Evolutionary conservation across 2,329 filamentous ascomycete genomes (phyloP).

Genomic region (Ophiocordyceps sinensis): DNA sequence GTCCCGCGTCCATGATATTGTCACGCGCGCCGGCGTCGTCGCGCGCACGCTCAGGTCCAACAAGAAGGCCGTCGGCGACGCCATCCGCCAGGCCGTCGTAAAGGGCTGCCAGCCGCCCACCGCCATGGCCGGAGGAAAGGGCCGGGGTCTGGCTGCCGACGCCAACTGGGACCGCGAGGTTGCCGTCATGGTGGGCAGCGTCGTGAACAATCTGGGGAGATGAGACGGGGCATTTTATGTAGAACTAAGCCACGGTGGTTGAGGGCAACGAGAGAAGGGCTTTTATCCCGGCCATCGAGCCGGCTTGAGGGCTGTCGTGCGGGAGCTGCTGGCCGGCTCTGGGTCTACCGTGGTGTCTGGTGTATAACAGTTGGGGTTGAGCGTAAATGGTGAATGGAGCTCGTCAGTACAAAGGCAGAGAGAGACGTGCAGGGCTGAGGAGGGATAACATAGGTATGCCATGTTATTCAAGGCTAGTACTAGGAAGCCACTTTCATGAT

Average conservation of each 20-base stretch:
- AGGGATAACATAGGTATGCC: too few species aligned
- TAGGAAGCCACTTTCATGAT: too few species aligned
- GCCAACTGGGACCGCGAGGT: conserved; percentile 74
- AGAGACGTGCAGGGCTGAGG: too few species aligned
- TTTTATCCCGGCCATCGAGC: conserved; percentile 33
- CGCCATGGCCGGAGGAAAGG: conserved; percentile 27
- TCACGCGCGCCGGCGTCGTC: conserved; percentile 68
- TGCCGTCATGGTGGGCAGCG: conserved; percentile 83
- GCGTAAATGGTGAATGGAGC: too few species aligned
- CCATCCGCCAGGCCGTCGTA: conserved; percentile 71
- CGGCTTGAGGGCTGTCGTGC: background rate
- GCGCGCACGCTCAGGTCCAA: conserved; percentile 70
- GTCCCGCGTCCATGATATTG: conserved; percentile 67
- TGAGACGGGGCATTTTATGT: conserved; percentile 1
- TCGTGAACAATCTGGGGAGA: conserved; percentile 45
- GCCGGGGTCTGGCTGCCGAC: conserved; percentile 31
- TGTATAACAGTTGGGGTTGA: too few species aligned
- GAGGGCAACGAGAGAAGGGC: conserved; percentile 40
- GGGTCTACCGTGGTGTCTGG: too few species aligned
- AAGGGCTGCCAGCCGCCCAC: conserved; percentile 58
- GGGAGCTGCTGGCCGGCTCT: too few species aligned
- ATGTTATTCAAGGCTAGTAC: too few species aligned
- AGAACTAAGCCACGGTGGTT: conserved; percentile 35
- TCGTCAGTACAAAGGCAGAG: too few species aligned
- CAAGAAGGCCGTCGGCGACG: conserved; percentile 57